These are phyloP conservation scores for Lithospermum erythrorhizon DNA, from an alignment of 257 asterid species.

Conservation along the genomic window DNA sequence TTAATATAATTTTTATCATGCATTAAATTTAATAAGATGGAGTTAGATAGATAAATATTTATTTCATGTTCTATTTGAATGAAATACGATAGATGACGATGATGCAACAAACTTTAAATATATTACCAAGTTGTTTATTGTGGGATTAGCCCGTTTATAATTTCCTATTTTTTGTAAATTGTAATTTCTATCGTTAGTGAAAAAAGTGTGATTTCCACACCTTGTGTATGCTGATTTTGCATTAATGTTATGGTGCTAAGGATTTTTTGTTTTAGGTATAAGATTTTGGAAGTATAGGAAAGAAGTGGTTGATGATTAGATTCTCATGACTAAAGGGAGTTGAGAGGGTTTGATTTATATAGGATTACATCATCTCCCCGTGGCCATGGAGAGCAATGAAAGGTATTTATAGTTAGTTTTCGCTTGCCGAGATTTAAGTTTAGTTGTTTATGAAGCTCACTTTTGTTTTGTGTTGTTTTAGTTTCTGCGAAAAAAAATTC, in stretches of 20 bases:
- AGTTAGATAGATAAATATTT: no score
- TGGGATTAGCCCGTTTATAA: no score
- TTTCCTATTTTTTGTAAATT: no score
- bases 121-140: no score
- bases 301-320: background rate
- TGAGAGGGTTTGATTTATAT: constrained; percentile 6
- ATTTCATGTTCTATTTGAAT: no score
- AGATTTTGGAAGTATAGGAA: background rate
- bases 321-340: constrained; percentile 10
- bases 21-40: no score
- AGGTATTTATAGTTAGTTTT: background rate
- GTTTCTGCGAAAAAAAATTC: constrained; percentile 45
- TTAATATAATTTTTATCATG: background rate
- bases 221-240: background rate
- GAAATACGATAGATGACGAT: no score
- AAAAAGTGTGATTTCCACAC: background rate
- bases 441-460: background rate
- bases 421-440: background rate
- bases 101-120: no score
- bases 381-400: background rate
- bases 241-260: background rate
- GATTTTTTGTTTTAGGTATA: no score
- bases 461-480: constrained; percentile 14
- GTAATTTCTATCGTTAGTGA: no score
- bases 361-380: background rate